Evolutionary conservation across 1,284 basidiomycete species (phyloP).

Genomic region (Athelia sp.): DNA sequence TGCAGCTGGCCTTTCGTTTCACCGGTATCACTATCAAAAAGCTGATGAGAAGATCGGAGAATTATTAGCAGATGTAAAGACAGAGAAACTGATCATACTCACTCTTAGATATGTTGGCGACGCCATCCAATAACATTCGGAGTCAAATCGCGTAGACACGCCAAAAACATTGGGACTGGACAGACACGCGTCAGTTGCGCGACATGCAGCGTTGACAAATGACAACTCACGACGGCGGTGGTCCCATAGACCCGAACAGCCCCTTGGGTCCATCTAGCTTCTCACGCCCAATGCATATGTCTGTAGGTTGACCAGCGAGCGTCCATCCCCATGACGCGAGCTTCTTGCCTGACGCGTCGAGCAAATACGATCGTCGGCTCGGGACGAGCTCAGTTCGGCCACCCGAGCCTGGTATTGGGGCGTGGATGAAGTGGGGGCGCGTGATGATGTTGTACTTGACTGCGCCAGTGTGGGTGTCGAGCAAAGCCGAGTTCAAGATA

Average conservation of each 20-base stretch:
- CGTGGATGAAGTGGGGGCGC: slow-evolving; percentile 29
- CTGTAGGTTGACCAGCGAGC: slow-evolving; percentile 14
- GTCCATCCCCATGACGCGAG: slow-evolving; percentile 23
- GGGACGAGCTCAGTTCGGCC: slow-evolving; percentile 21
- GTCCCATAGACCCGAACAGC: slow-evolving; percentile 40
- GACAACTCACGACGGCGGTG: slow-evolving; percentile 41
- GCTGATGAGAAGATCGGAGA: slow-evolving; percentile 25
- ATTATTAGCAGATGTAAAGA: not conserved
- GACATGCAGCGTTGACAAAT: slow-evolving; percentile 4
- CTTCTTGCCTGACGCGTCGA: slow-evolving; percentile 35
- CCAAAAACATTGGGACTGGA: slow-evolving; percentile 44
- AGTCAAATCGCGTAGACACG: slow-evolving; percentile 52
- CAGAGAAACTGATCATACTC: slow-evolving; percentile 11
- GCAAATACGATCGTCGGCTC: slow-evolving; percentile 25
- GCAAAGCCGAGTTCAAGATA: slow-evolving; percentile 53
- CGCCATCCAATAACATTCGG: slow-evolving; percentile 49
- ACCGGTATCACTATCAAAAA: slow-evolving; percentile 42
- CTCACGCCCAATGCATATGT: slow-evolving; percentile 40
- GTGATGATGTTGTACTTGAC: slow-evolving; percentile 51
- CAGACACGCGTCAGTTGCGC: slow-evolving; percentile 2
- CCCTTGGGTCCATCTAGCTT: slow-evolving; percentile 36
- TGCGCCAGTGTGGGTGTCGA: slow-evolving; percentile 48
- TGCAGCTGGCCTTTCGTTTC: slow-evolving; percentile 42
- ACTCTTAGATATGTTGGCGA: slow-evolving; percentile 43
- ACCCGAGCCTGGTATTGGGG: slow-evolving; percentile 23